phyloP scores from a whole-genome alignment of 805 yeast species.

The Starmerella floris region DNA sequence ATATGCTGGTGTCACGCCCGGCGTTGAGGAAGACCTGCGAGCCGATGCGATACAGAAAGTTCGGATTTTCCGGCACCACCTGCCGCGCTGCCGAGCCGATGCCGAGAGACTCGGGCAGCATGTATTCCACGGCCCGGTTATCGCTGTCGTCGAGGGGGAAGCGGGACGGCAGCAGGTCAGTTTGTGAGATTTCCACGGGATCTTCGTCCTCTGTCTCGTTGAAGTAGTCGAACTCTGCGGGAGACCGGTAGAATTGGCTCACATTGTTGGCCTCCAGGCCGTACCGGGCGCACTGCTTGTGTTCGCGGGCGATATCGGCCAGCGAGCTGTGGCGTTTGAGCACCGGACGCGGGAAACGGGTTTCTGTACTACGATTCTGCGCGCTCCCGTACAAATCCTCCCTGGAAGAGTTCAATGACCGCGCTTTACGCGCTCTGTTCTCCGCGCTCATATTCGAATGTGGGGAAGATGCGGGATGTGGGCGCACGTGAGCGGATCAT shows the following conservation, averaged over 20 bases:
- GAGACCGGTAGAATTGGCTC: constrained; percentile 15
- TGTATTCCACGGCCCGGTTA: constrained; percentile 1
- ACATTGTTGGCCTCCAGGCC: constrained; percentile 10
- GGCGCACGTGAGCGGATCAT: not conserved
- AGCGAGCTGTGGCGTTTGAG: constrained; percentile 17
- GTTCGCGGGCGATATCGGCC: constrained; percentile 20
- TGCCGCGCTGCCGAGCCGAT: not conserved
- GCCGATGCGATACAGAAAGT: constrained; percentile 13
- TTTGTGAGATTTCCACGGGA: not conserved
- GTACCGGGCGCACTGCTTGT: too few species aligned
- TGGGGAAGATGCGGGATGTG: not conserved
- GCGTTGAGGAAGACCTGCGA: constrained; percentile 9
- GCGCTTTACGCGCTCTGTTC: not conserved
- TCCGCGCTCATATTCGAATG: not conserved
- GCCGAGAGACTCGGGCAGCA: not conserved
- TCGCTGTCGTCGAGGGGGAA: constrained; percentile 1
- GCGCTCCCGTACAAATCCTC: not conserved
- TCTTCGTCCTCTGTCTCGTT: not conserved
- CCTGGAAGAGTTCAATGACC: not conserved
- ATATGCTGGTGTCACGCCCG: constrained; percentile 3
- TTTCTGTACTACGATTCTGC: too few species aligned
- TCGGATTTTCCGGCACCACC: constrained; percentile 5
- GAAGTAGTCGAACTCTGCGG: not conserved
- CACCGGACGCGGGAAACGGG: not conserved
- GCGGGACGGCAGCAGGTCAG: not conserved